Percentiles rank a stretch among this genome's conserved stretches.
Conservation (phyloP, 1,284 basidiomycete genomes). For the Golubevia sp. region DNA sequence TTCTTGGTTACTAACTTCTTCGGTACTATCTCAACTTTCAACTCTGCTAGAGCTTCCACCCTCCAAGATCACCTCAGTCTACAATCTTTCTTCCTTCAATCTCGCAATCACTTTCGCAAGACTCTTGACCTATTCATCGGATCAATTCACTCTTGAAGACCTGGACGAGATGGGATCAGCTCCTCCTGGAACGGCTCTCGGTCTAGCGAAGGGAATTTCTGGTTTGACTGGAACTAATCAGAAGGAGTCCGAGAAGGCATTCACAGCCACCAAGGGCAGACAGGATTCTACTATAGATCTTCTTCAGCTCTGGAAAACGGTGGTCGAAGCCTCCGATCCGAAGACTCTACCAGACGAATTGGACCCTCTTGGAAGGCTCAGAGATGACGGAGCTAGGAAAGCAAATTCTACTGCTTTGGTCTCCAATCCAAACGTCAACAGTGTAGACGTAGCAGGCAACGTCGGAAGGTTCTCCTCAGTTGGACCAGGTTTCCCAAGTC, state of each 20-base stretch:
- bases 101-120: constrained; percentile 22
- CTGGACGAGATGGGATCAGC: constrained; percentile 23
- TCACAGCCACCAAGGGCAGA: constrained; percentile 42
- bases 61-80: constrained; percentile 26
- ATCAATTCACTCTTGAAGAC: constrained; percentile 16
- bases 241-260: constrained; percentile 16
- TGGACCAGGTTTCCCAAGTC: background rate
- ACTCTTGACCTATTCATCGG: constrained; percentile 6
- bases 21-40: constrained; percentile 46
- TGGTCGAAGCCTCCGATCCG: constrained; percentile 19
- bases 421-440: background rate
- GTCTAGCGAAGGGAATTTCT: constrained; percentile 23
- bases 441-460: background rate
- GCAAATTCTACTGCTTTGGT: background rate
- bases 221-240: constrained; percentile 16
- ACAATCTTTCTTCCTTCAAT: constrained; percentile 41
- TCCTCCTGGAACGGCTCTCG: constrained; percentile 22
- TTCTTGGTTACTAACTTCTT: constrained; percentile 54
- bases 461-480: background rate
- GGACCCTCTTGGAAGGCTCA: constrained; percentile 33
- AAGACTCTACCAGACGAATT: constrained; percentile 27
- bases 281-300: constrained; percentile 51
- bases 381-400: background rate
- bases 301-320: constrained; percentile 33
- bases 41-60: constrained; percentile 33